phyloP scores from a whole-genome alignment of 1,139 yeast species.

The Pichia sp. region DNA sequence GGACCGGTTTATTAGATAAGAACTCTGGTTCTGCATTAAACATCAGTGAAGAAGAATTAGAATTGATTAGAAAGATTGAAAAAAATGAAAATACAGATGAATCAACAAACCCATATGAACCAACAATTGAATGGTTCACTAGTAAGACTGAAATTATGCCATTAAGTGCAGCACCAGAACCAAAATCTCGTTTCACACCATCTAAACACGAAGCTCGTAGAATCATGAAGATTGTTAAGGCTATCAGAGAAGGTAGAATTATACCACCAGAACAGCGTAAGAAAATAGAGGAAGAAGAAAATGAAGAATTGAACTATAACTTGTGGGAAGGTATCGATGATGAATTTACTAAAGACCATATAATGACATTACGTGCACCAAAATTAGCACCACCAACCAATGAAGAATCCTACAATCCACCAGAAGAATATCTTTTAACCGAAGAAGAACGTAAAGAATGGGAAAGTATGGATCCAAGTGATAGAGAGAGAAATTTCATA shows the following conservation, averaged over 20 bases:
- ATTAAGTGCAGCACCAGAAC: slow-evolving; percentile 90
- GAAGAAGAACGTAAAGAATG: slow-evolving; percentile 77
- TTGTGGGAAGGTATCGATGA: slow-evolving; percentile 78
- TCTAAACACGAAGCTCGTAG: slow-evolving; percentile 96
- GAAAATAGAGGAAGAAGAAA: slow-evolving; percentile 48
- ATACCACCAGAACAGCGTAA: slow-evolving; percentile 61
- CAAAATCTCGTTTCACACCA: slow-evolving; percentile 94
- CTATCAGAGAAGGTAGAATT: slow-evolving; percentile 95
- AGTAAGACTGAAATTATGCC: slow-evolving; percentile 89
- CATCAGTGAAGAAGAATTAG: slow-evolving; percentile 85
- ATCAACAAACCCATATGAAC: slow-evolving; percentile 83
- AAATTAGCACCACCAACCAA: slow-evolving; percentile 94
- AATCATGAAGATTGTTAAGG: slow-evolving; percentile 93
- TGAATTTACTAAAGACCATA: slow-evolving; percentile 60
- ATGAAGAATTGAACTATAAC: slow-evolving; percentile 55
- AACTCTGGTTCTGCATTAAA: slow-evolving; percentile 88
- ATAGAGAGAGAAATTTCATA: slow-evolving; percentile 73
- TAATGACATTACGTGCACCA: slow-evolving; percentile 94
- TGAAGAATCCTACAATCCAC: slow-evolving; percentile 97
- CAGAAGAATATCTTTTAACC: slow-evolving; percentile 84
- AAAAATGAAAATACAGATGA: slow-evolving; percentile 84
- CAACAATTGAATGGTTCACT: slow-evolving; percentile 94
- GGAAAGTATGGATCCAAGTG: slow-evolving; percentile 71
- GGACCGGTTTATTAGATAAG: slow-evolving; percentile 96
- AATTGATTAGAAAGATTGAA: slow-evolving; percentile 82